Percentiles rank a stretch among this genome's conserved stretches.
Evolutionary conservation across 2,329 filamentous ascomycete species (phyloP).

Genomic region (Calonectria montana): DNA sequence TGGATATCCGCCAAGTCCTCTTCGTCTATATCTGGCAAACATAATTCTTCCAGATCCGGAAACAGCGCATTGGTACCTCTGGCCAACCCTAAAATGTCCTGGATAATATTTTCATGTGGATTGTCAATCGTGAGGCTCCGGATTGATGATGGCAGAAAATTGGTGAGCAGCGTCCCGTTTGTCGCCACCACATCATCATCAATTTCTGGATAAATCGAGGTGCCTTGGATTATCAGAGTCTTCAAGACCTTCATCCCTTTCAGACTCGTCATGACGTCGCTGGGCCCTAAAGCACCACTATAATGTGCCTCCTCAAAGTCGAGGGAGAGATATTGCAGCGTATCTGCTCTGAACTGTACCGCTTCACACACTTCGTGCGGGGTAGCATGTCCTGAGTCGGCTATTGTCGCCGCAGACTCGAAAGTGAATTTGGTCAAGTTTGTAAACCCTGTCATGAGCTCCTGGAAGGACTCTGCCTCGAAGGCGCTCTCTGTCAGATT

Average conservation of each 20-base stretch:
- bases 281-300: neutral
- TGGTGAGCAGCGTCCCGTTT: neutral
- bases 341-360: neutral
- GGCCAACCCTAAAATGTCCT: neutral
- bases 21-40: neutral
- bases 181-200: neutral
- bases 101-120: neutral
- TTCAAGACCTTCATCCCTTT: slow-evolving; percentile 2
- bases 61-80: neutral
- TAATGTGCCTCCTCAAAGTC: neutral
- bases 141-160: slow-evolving; percentile 6
- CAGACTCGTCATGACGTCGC: neutral
- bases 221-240: neutral
- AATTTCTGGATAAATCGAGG: neutral
- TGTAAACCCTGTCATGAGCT: neutral
- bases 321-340: neutral
- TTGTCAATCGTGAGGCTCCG: neutral
- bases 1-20: neutral
- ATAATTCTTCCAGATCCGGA: neutral
- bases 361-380: neutral
- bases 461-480: neutral
- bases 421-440: neutral
- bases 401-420: neutral
- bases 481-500: neutral
- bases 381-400: neutral